Conservation (phyloP, 192 early-diverging fungal species). For the Coemansia sp. region DNA sequence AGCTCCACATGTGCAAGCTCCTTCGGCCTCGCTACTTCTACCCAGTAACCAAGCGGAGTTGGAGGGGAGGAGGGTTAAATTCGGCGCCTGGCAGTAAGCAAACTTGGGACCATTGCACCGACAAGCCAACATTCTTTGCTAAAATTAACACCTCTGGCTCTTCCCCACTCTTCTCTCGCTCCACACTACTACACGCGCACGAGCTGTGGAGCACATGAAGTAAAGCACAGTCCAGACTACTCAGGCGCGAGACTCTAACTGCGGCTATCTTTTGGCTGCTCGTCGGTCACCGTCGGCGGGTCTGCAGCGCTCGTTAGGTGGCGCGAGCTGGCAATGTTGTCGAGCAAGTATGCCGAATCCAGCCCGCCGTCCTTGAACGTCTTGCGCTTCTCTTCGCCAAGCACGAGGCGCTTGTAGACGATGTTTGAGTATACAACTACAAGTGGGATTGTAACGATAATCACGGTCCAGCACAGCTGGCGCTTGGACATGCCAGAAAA, state of each 20-base stretch:
- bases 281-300: no score
- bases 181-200: no score
- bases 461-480: constrained; percentile 46
- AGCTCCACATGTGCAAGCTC: background rate
- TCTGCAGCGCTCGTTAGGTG: background rate
- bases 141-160: background rate
- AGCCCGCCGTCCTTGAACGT: constrained; percentile 34
- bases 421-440: constrained; percentile 35
- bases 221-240: no score
- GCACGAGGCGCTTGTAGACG: constrained; percentile 43
- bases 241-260: no score
- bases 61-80: background rate
- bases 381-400: constrained; percentile 37
- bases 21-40: background rate
- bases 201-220: background rate
- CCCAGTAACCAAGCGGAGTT: background rate
- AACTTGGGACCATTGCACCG: background rate
- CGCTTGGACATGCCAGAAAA: constrained; percentile 37
- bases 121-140: constrained; percentile 4
- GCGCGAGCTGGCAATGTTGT: constrained; percentile 34
- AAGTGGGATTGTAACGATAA: constrained; percentile 46
- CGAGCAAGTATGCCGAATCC: constrained; percentile 28
- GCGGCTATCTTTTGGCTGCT: no score
- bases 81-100: background rate
- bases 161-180: background rate